These are phyloP conservation scores for Eragrostis curvula DNA, from an alignment of 176 grass and related monocot genomes.

Conservation along the genomic window DNA sequence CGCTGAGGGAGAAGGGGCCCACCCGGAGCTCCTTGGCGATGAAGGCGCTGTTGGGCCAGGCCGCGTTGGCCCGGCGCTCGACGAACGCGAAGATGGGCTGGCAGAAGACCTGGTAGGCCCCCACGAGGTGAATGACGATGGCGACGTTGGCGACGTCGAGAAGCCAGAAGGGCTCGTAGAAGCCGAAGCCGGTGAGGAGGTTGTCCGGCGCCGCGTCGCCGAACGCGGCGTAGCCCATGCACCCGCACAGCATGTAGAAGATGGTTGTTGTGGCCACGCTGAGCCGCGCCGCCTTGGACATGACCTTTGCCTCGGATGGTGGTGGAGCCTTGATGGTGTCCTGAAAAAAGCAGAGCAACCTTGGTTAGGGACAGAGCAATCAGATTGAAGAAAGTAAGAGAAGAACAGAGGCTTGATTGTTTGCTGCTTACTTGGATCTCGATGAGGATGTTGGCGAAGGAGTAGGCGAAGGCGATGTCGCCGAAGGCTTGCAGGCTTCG, in stretches of 20 bases:
- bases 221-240: constrained; percentile 64
- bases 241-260: constrained; percentile 67
- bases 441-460: constrained; percentile 55
- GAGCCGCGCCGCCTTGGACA: constrained; percentile 50
- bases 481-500: constrained; percentile 49
- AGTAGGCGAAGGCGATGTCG: constrained; percentile 61
- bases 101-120: constrained; percentile 60
- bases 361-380: background rate
- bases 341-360: background rate
- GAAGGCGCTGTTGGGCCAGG: constrained; percentile 51
- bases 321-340: constrained; percentile 60
- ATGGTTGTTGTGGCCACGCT: constrained; percentile 42
- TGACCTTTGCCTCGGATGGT: constrained; percentile 59
- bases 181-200: constrained; percentile 63
- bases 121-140: constrained; percentile 70
- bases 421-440: constrained; percentile 43
- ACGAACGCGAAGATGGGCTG: constrained; percentile 70
- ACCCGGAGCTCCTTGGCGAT: constrained; percentile 23
- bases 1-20: constrained; percentile 19
- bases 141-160: constrained; percentile 58
- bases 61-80: constrained; percentile 31
- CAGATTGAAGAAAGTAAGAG: too few relatives aligned
- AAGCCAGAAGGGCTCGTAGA: constrained; percentile 68
- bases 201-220: constrained; percentile 51
- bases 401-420: background rate